Base-by-base conservation (phyloP, 805 yeast species). In the Wickerhamiella siamensis region DNA sequence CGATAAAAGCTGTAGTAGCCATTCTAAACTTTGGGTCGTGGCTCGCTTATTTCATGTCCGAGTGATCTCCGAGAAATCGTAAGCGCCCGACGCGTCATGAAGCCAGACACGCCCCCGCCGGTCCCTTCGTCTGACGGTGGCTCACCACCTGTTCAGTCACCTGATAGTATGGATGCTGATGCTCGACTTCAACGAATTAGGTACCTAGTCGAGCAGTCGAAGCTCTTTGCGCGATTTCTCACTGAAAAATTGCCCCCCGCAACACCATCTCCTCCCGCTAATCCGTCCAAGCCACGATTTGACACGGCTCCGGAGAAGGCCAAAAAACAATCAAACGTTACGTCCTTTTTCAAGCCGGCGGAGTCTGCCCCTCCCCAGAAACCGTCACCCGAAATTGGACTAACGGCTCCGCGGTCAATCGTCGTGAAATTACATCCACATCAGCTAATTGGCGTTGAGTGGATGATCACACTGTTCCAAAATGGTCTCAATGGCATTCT, bases 401-500 rank as follows among this genome's bases (percentile, higher is more conserved):
- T 44, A 6, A 43, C 59, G n/a, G 83, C 78, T 51, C 86, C 86
- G 0, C 52, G 59, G 10, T 50, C 74, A 14, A 60, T 70, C 1
- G 75, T 76, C 5, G 82, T 83, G 24, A 53, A 55, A 0, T 65
- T 88, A 68, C 83, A 84, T 54, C 80, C 77, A 22, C 86, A 91
- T 55, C 98, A 88, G 60, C 58, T 83, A 16, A 86, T 81, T 43
- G 98, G 97, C 1, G 69, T 88, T 43, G 86, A 83, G 48, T 88
- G 97, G 97, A 63, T 91, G 33, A 71, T 79, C 12, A 79, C 95
- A 0, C 62, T 88, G 20, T 91, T 81, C 57, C 94, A 87, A 55
- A 91, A 88, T 59, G 98, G 97, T 0, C 65, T 88, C 22, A 88
- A 88, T 58, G 98, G 97, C 2, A 87, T 91, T 29, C 63, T 91